These are phyloP conservation scores for Exobasidium cylindrosporum DNA, from an alignment of 1,284 basidiomycete genomes.

Conservation along the genomic window DNA sequence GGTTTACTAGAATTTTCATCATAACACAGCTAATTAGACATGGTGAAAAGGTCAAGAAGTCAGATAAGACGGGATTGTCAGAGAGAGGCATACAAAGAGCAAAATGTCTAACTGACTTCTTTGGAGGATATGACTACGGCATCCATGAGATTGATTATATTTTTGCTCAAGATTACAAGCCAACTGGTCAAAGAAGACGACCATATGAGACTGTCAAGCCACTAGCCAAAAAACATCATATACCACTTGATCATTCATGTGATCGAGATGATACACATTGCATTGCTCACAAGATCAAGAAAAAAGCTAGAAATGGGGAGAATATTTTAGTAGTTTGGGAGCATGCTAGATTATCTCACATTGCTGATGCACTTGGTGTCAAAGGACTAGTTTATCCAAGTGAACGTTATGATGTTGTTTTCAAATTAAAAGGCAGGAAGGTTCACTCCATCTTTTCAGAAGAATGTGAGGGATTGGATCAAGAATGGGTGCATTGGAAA, in stretches of 20 bases:
- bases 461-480: constrained; percentile 19
- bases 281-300: neutral
- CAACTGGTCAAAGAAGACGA: constrained; percentile 9
- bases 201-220: constrained; percentile 19
- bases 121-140: constrained; percentile 1
- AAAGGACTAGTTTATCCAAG: constrained; percentile 13
- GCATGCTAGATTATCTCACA: constrained; percentile 16
- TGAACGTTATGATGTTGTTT: constrained; percentile 20
- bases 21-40: constrained; percentile 14
- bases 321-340: constrained; percentile 20
- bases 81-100: constrained; percentile 12
- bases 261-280: constrained; percentile 21
- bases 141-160: constrained; percentile 5
- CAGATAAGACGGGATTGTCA: constrained; percentile 13
- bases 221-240: constrained; percentile 7
- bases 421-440: constrained; percentile 13
- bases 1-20: too few relatives aligned
- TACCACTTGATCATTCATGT: constrained; percentile 16
- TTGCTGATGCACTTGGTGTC: constrained; percentile 18
- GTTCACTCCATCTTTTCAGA: constrained; percentile 16
- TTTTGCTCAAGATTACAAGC: constrained; percentile 17
- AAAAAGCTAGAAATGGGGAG: neutral
- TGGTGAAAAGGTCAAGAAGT: constrained; percentile 19
- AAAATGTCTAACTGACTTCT: constrained; percentile 15
- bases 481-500: constrained; percentile 16